Percentiles rank a stretch among this genome's conserved stretches.
phyloP scores from a whole-genome alignment of 2,329 filamentous ascomycete genomes.

The Neonectria magnoliae region DNA sequence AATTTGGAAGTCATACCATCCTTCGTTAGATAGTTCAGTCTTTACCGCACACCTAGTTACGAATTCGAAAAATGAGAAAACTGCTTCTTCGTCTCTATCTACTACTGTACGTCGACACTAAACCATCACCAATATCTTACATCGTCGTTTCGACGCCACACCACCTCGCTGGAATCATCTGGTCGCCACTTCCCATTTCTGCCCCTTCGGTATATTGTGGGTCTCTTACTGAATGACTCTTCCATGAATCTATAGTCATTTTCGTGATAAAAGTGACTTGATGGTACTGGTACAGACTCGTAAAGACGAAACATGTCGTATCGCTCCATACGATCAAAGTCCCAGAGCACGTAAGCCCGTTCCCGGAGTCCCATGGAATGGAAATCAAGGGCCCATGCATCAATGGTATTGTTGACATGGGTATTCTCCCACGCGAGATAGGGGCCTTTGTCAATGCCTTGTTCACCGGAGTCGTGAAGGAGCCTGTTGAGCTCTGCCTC shows the following conservation, averaged over 20 bases:
- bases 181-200: too few relatives aligned
- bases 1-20: background rate
- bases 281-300: too few relatives aligned
- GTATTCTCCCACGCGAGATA: background rate
- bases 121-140: too few relatives aligned
- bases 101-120: too few relatives aligned
- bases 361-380: background rate
- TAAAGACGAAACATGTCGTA: too few relatives aligned
- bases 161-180: too few relatives aligned
- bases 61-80: background rate
- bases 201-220: too few relatives aligned
- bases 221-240: too few relatives aligned
- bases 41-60: background rate
- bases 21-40: background rate
- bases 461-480: background rate
- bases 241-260: too few relatives aligned
- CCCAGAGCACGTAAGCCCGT: background rate
- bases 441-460: background rate
- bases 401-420: background rate
- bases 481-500: too few relatives aligned
- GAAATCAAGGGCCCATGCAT: background rate
- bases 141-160: too few relatives aligned
- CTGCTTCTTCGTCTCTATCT: background rate
- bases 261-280: too few relatives aligned
- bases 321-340: background rate